Conservation (phyloP, 768 basidiomycete genomes). For the Hydnomerulius pinastri region DNA sequence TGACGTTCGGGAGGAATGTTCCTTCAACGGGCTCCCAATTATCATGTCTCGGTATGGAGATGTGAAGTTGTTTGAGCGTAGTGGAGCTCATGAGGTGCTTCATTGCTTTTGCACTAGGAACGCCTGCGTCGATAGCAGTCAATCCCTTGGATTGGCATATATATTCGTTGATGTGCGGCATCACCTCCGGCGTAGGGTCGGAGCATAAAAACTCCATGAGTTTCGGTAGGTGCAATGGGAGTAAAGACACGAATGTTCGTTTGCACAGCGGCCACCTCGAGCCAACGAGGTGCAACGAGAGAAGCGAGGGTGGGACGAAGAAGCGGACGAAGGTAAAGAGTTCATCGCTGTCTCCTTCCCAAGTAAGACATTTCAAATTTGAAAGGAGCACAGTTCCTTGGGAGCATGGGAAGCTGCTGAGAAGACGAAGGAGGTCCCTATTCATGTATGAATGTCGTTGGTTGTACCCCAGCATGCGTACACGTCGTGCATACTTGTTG, state of each 20-base stretch:
- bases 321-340: conserved; percentile 1
- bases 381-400: background rate
- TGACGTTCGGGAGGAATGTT: background rate
- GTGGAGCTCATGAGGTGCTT: background rate
- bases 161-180: background rate
- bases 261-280: conserved; percentile 1
- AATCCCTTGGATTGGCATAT: conserved; percentile 1
- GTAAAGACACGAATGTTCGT: conserved; percentile 5
- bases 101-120: conserved; percentile 1
- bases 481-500: conserved; percentile 4
- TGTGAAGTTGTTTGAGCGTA: background rate
- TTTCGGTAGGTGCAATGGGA: background rate
- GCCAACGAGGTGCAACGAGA: background rate
- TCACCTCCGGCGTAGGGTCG: background rate
- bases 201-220: background rate
- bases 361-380: conserved; percentile 1
- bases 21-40: background rate
- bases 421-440: background rate
- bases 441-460: background rate
- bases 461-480: conserved; percentile 1
- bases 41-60: background rate
- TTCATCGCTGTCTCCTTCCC: conserved; percentile 1
- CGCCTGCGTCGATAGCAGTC: background rate
- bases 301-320: background rate
- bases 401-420: conserved; percentile 2